Percentiles rank a stretch among this genome's conserved stretches.
These are phyloP conservation scores for Tylopilus vinaceipallidus DNA, from an alignment of 768 basidiomycete genomes.

Conservation along the genomic window DNA sequence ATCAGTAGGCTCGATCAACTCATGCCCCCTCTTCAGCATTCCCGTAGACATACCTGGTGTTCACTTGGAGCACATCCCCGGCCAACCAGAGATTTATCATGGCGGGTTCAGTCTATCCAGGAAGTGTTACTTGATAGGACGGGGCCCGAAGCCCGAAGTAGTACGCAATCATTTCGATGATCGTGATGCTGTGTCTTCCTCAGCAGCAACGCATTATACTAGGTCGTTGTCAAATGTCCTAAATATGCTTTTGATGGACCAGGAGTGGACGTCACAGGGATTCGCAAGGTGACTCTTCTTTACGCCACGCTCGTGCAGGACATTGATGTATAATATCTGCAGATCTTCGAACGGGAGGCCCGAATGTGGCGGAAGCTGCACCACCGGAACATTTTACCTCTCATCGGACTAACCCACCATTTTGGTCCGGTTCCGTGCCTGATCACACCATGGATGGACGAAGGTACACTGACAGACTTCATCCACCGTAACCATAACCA, in stretches of 20 bases:
- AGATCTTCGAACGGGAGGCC: conserved; percentile 12
- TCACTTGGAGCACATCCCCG: conserved; percentile 11
- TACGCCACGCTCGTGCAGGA: not conserved
- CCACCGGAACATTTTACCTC: conserved; percentile 12
- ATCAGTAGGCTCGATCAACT: not conserved
- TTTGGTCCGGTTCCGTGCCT: conserved; percentile 9
- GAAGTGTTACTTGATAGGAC: conserved; percentile 6
- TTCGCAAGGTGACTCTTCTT: conserved; percentile 6
- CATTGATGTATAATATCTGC: not conserved
- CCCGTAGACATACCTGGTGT: not conserved
- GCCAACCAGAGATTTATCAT: conserved; percentile 1
- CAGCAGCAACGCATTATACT: not conserved
- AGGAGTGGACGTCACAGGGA: not conserved
- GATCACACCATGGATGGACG: conserved; percentile 14
- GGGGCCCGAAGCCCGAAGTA: conserved; percentile 6
- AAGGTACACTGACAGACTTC: conserved; percentile 10
- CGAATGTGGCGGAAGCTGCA: conserved; percentile 1
- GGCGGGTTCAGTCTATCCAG: conserved; percentile 9
- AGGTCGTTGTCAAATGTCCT: conserved; percentile 14
- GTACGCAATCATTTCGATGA: not conserved
- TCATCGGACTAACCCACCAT: conserved; percentile 11
- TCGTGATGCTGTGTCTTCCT: not conserved
- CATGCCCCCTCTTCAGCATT: not conserved
- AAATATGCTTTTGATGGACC: not conserved
- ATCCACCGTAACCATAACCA: not conserved